Base-by-base conservation (phyloP, 1,284 basidiomycete genomes). In the Rhizoctonia solani region DNA sequence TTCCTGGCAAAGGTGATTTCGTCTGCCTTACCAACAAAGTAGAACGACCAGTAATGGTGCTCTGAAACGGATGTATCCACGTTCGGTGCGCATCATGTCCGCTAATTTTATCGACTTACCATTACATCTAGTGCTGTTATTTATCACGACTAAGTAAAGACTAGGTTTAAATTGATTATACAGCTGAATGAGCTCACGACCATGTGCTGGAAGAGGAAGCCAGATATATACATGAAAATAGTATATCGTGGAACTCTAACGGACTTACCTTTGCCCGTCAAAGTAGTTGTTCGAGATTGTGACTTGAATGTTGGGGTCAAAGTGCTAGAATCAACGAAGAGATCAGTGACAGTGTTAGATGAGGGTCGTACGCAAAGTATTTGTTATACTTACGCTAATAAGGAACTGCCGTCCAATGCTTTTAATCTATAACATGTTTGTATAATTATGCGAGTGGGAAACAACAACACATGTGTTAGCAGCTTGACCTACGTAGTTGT, bases 1-100 rank as follows among this genome's bases (percentile, higher is more conserved):
- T 55, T 55, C 29, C 32, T 27, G 3, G 54, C 54, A 30, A 55
- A 41, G 21, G 54, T 55, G 14, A 55, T 55, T 27, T 55, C 29
- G n/a, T 55, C 54, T 3, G 19, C 54, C 13, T 55, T 37, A 34
- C 54, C 54, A 27, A 41, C n/a, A 11, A 55, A 37, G 14, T 37
- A 11, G 32, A 55, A 55, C 8, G 19, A 8, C 54, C 54, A 37
- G 54, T 23, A 37, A 27, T 23, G 32, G 13, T 23, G 39, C 29
- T 55, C 32, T 29, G n/a, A n/a, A n/a, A n/a, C n/a, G n/a, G n/a
- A n/a, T n/a, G n/a, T n/a, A n/a, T n/a, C n/a, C n/a, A n/a, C n/a
- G n/a, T n/a, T n/a, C n/a, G n/a, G n/a, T n/a, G n/a, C n/a, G n/a
- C n/a, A n/a, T n/a, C n/a, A n/a, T n/a, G n/a, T n/a, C n/a, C n/a